Evolutionary conservation across 352 stramenopile species (phyloP), one percentile per base, ranked within the genome.

Genomic region (Globisporangium polare): DNA sequence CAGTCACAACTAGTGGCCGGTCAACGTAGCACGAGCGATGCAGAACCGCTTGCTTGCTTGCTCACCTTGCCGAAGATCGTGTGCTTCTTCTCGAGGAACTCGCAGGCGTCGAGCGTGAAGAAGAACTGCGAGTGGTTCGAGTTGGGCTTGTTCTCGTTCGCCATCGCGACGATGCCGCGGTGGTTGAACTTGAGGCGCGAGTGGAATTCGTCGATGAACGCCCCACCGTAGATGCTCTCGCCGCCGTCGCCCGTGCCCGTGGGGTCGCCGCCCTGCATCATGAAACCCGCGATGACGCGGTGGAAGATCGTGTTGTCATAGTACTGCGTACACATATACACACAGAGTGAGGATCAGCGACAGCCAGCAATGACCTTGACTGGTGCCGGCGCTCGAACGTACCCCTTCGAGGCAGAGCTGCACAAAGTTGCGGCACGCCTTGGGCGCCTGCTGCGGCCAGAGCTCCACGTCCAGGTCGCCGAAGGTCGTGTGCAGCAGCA

Each of bases 381-480:
- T 33, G 13, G 20, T 31, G 45, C 12, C 5, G 22, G 17, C 22
- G 24, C 17, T 6, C 6, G 15, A 53, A 24, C 51, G 45, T 67
- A 90, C 81, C 41, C 80, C 81, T 63, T 92, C 89, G 54, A 97
- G 72, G 61, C 88, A 96, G 51, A 98, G 86, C 74, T 97, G 89
- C 64, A 97, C 74, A 63, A 98, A 97, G 75, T 98, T 98, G 26
- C 88, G 84, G 35, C 85, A 98, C 2, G 97, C 94, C 52, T 96
- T 90, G 18, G 97, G 97, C 53, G 96, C 97, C 78, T 99, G 96
- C 63, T 98, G 95, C 46, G 92, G 89, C 94, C 95, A 99, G 50
- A 99, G 76, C 66, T 99, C 89, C 33, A 99, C 88, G 65, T 99
- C 96, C 15, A 99, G 65, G 60, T 98, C 94, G n/a, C 97, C 97